Evolutionary conservation across 2,329 filamentous ascomycete genomes (phyloP), one percentile per base, ranked within the genome.

Genomic region (Nemania bipapillata): DNA sequence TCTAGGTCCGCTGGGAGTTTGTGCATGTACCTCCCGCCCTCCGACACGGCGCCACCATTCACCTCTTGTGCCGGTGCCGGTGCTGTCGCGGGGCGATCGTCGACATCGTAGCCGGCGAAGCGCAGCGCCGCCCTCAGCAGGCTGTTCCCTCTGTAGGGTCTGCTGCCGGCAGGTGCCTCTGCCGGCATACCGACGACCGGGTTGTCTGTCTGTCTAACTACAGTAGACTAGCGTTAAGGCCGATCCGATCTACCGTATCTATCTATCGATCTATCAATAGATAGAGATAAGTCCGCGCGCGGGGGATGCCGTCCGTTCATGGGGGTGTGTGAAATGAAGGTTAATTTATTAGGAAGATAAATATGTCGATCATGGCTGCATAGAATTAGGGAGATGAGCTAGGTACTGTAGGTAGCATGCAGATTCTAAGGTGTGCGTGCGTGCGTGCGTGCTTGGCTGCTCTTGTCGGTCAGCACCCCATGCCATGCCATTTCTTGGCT

Each of bases 1-100:
- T 74, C 74, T 20, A 77, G 70, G 54, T 78, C 77, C 1, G 70
- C 50, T 3, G 77, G 77, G 6, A 78, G 73, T 15, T 74, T 69
- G 37, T 73, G 70, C 62, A 75, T 66, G 64, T 76, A 77, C 28
- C 76, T 69, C 52, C 63, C 63, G 26, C 63, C 65, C 12, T 47
- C 63, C 30, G 60, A 60, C 8, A 49, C 58, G 30, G 53, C 57
- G 45, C 50, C 63, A 40, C 32, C 20, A 1, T 28, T 6, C 2
- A 28, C 17, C 22, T 28, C 47, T 50, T 24, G 47, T 5, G 47
- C 20, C 7, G 47, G 66, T 17, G 28, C 24, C 11, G 47, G 22
- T 32, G 40, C 50, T 11, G 47, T n/a, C 12, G 58, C 15, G 24
- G 67, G 7, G 17, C 64, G 54, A 4, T 24, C 55, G 35, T 69